phyloP scores from a whole-genome alignment of 2,329 filamentous ascomycete species.

The Fusarium longipes region DNA sequence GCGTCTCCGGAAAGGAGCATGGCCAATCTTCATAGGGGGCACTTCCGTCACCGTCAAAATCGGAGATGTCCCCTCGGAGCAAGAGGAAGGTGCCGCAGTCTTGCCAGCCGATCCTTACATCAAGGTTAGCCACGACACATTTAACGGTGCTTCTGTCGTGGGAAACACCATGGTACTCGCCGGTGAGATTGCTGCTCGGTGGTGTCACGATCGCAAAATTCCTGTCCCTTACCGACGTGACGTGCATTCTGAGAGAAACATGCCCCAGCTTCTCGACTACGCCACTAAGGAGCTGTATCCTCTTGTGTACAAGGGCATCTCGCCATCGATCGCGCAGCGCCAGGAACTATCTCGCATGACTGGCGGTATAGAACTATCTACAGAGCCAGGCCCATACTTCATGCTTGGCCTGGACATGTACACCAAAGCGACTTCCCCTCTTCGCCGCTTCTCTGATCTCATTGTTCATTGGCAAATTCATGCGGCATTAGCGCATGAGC shows the following conservation, averaged over 20 bases:
- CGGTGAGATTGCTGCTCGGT: constrained; percentile 69
- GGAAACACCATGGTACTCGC: constrained; percentile 68
- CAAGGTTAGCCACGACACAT: constrained; percentile 49
- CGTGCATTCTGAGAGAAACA: constrained; percentile 54
- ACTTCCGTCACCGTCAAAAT: constrained; percentile 59
- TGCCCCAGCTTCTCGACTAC: constrained; percentile 51
- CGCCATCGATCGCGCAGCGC: constrained; percentile 49
- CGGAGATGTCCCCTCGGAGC: constrained; percentile 44
- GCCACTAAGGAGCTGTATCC: constrained; percentile 52
- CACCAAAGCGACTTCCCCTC: constrained; percentile 71
- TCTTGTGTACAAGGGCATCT: constrained; percentile 46
- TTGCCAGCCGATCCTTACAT: constrained; percentile 64
- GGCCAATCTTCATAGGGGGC: constrained; percentile 59
- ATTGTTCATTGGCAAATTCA: constrained; percentile 75
- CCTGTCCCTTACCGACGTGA: constrained; percentile 69
- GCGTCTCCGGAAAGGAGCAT: constrained; percentile 61
- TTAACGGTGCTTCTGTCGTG: constrained; percentile 51
- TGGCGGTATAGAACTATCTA: constrained; percentile 64
- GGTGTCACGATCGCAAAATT: constrained; percentile 68
- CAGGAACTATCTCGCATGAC: constrained; percentile 48
- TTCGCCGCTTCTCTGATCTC: constrained; percentile 73
- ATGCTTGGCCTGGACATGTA: constrained; percentile 70
- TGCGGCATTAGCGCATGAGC: constrained; percentile 63
- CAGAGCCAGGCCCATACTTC: constrained; percentile 65
- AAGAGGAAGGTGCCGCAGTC: constrained; percentile 26